These are phyloP conservation scores for Colletotrichum destructivum DNA, from an alignment of 2,329 filamentous ascomycete genomes.

Conservation along the genomic window DNA sequence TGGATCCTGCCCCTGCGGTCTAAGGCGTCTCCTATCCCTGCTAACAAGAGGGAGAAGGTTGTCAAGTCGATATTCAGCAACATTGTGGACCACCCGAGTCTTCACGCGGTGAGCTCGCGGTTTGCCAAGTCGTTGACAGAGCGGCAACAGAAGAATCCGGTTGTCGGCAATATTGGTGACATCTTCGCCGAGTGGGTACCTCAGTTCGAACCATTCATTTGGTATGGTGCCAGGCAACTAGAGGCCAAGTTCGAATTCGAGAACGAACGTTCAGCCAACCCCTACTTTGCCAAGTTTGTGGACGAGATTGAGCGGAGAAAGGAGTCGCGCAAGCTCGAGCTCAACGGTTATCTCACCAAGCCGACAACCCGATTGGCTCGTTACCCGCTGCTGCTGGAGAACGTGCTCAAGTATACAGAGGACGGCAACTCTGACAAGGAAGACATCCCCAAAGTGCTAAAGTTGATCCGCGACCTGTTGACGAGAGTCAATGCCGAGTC, in stretches of 20 bases:
- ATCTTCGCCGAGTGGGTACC: conserved; percentile 95
- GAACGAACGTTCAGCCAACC: conserved; percentile 90
- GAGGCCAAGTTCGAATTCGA: conserved; percentile 99
- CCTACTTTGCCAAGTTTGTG: conserved; percentile 89
- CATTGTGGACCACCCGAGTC: conserved; percentile 84
- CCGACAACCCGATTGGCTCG: conserved; percentile 94
- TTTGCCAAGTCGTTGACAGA: conserved; percentile 91
- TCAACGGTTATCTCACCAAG: conserved; percentile 98
- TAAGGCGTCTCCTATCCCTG: conserved; percentile 88
- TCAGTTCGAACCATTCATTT: conserved; percentile 95
- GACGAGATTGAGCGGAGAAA: conserved; percentile 97
- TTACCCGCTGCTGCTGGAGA: conserved; percentile 93
- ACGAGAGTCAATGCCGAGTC: conserved; percentile 93
- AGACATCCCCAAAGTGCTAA: conserved; percentile 91
- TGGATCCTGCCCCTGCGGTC: conserved; percentile 95
- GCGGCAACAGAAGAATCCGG: conserved; percentile 89
- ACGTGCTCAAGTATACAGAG: conserved; percentile 91
- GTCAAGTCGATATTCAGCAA: conserved; percentile 97
- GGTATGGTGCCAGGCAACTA: conserved; percentile 94
- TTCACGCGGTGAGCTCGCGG: conserved; percentile 90
- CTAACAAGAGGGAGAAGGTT: conserved; percentile 88
- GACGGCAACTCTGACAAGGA: conserved; percentile 91
- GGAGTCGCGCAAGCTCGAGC: conserved; percentile 94
- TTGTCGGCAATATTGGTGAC: conserved; percentile 92
- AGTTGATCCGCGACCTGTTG: conserved; percentile 88